Evolutionary conservation across 2,329 filamentous ascomycete genomes (phyloP), one percentile per base, ranked within the genome.

Genomic region (Colletotrichum sp.): DNA sequence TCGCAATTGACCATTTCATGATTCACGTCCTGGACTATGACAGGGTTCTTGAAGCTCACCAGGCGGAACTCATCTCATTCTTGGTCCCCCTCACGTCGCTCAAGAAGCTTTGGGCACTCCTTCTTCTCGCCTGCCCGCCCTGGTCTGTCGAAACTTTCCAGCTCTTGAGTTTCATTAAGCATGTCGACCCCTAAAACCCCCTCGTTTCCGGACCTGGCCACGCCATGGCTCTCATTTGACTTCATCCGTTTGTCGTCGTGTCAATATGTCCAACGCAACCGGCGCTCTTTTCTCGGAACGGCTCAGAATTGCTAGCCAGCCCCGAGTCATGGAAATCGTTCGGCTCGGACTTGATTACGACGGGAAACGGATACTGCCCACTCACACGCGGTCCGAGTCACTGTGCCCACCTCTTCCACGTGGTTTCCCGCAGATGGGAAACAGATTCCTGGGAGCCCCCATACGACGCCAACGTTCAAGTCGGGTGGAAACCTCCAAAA

Each of bases 331-430:
- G 72, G 9, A 38, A 52, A 52, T 34, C 6, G n/a, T 68, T 30
- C 55, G 16, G 43, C 70, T 64, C 48, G 24, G 38, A 56, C 43
- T 21, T 34, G 64, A 26, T 24, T 43, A 15, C 28, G 26, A 24
- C 69, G 70, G 64, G 18, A 72, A 64, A 56, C 55, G 56, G 43
- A 16, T 30, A 36, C 38, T 38, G 52, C 55, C 30, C 58, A 30
- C 64, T 43, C 52, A 32, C 28, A 55, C 21, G 34, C 48, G 62
- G 72, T 65, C 70, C 70, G 48, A 69, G 43, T 69, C 58, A 58
- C 28, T 30, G 36, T 71, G 60, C 36, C 71, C 71, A 58, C 73
- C 34, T 65, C 56, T 24, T 69, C 73, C 73, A 75, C 73, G 73
- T 73, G 73, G 73, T 73, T 36, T 65, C 56, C 73, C 58, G 73